A percentile compares a stretch with the other conserved stretches of the same genome.
Conservation (phyloP, 441 rosid genomes). For the Dalechampia spathulata region DNA sequence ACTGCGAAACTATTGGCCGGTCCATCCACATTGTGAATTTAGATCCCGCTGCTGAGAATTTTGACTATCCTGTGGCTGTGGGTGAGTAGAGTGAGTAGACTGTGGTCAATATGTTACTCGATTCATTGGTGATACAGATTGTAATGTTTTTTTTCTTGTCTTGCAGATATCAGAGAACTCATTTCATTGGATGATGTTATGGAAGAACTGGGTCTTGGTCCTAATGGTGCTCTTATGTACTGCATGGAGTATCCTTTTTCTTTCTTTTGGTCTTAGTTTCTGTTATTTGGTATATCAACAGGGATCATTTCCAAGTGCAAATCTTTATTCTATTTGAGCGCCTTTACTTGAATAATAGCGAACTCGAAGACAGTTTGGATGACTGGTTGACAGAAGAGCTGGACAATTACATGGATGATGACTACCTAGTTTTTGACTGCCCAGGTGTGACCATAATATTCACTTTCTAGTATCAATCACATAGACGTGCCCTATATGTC, state of each 20-base stretch:
- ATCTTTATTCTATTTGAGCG: slow-evolving; percentile 3
- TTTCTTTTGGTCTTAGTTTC: not conserved
- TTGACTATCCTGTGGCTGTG: slow-evolving; percentile 82
- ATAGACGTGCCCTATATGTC: not conserved
- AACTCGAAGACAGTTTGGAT: slow-evolving; percentile 75
- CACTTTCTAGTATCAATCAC: not conserved
- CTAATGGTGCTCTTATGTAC: slow-evolving; percentile 76
- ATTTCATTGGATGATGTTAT: slow-evolving; percentile 83
- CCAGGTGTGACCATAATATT: slow-evolving; percentile 46
- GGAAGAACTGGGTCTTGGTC: slow-evolving; percentile 90
- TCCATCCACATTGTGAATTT: slow-evolving; percentile 67
- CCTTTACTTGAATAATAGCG: slow-evolving; percentile 43
- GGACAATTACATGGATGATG: slow-evolving; percentile 71
- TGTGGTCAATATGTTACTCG: slow-evolving; percentile 1
- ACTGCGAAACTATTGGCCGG: slow-evolving; percentile 57
- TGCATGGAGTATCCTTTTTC: slow-evolving; percentile 73
- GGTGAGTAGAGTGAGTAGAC: slow-evolving; percentile 35
- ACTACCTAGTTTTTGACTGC: slow-evolving; percentile 57
- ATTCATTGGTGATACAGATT: not conserved
- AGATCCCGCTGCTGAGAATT: slow-evolving; percentile 91
- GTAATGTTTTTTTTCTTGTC: not conserved
- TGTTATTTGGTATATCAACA: not conserved
- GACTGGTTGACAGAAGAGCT: slow-evolving; percentile 81
- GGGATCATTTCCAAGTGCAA: not conserved
- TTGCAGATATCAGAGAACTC: slow-evolving; percentile 79